phyloP scores from a whole-genome alignment of 495 filamentous ascomycete species.

The Stereocaulon alpinum region DNA sequence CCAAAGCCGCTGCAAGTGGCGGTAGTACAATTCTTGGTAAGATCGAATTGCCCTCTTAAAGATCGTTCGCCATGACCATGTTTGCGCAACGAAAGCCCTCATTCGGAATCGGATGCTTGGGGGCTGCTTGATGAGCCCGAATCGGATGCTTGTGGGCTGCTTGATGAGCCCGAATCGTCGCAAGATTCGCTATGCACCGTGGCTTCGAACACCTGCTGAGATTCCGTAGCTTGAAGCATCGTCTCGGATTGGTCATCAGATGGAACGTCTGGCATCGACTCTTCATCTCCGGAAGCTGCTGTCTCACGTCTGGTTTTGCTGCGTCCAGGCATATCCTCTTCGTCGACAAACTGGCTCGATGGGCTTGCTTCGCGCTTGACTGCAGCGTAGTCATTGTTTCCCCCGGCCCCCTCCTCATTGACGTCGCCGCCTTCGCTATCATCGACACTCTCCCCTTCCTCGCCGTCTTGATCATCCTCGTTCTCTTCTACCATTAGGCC shows the following conservation, averaged over 20 bases:
- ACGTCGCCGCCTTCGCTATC: background rate
- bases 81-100: too few relatives aligned
- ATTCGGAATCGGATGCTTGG: too few relatives aligned
- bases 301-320: background rate
- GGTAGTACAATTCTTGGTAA: too few relatives aligned
- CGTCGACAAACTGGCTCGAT: background rate
- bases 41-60: too few relatives aligned
- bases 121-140: too few relatives aligned
- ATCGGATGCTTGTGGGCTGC: too few relatives aligned
- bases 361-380: background rate
- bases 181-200: background rate
- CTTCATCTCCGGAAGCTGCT: background rate
- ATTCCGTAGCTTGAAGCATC: background rate
- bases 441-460: background rate
- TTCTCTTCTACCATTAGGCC: conserved; percentile 18
- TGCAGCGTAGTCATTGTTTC: background rate
- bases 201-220: background rate
- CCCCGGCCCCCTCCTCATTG: background rate
- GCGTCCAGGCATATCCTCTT: background rate
- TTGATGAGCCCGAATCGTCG: too few relatives aligned
- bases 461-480: conserved; percentile 8
- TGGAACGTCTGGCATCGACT: background rate
- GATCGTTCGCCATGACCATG: too few relatives aligned
- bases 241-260: background rate
- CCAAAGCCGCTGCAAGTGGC: too few relatives aligned